A percentile compares a stretch with the other conserved stretches of the same genome.
Conservation (phyloP, 148 eudicot species). For the Nepenthes gracilis region DNA sequence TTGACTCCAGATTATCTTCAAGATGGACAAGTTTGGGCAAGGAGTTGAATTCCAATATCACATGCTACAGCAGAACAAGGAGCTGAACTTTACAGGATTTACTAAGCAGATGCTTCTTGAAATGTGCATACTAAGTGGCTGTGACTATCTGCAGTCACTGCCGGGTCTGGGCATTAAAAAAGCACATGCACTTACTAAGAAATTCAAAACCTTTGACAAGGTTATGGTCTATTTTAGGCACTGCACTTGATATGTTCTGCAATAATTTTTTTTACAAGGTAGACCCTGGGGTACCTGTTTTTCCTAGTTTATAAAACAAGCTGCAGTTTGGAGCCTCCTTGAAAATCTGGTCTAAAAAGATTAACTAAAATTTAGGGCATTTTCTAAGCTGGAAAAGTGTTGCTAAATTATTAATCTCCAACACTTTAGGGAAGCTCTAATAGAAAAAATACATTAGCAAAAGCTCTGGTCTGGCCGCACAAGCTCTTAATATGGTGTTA, state of each 20-base stretch:
- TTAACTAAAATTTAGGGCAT: too few species aligned
- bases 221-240: conserved; percentile 17
- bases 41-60: conserved; percentile 69
- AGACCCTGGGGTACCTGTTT: too few species aligned
- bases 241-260: not conserved
- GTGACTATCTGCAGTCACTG: conserved; percentile 87
- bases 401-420: too few species aligned
- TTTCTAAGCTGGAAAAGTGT: too few species aligned
- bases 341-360: too few species aligned
- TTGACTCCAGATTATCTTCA: conserved; percentile 69
- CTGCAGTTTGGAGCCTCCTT: too few species aligned
- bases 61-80: conserved; percentile 63
- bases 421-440: too few species aligned
- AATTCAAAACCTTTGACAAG: conserved; percentile 73
- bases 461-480: too few species aligned
- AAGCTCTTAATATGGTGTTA: too few species aligned
- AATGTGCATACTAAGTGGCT: conserved; percentile 96
- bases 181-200: conserved; percentile 75
- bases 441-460: too few species aligned
- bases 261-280: not conserved
- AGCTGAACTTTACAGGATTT: conserved; percentile 59
- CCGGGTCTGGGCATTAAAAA: conserved; percentile 95
- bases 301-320: too few species aligned
- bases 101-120: conserved; percentile 82
- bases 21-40: conserved; percentile 98